Evolutionary conservation across 257 asterid genomes (phyloP).

Genomic region (Marsdenia floribunda): DNA sequence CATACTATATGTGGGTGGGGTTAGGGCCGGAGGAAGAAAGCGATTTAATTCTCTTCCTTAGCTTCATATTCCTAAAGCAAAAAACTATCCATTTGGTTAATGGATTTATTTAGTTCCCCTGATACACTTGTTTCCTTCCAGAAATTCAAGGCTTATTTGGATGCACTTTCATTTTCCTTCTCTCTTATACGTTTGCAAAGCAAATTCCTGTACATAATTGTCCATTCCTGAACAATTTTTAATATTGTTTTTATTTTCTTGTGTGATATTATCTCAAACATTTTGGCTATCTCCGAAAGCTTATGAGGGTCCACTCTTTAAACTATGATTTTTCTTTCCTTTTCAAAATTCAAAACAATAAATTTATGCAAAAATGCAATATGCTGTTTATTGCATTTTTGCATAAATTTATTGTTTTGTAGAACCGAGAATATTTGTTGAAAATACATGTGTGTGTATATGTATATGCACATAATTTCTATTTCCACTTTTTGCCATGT

Average conservation of each 20-base stretch:
- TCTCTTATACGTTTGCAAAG: not conserved
- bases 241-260: not conserved
- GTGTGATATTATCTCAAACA: not conserved
- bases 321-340: not conserved
- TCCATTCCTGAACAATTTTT: not conserved
- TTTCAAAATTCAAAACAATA: not conserved
- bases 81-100: not conserved
- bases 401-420: too few relatives aligned
- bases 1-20: too few relatives aligned
- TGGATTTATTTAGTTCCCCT: not conserved
- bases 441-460: too few relatives aligned
- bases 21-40: not conserved
- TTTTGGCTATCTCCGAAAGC: not conserved
- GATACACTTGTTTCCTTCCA: not conserved
- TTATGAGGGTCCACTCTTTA: too few relatives aligned
- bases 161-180: not conserved
- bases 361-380: not conserved
- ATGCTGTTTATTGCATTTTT: too few relatives aligned
- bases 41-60: not conserved
- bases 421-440: not conserved
- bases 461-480: not conserved
- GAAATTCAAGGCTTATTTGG: not conserved
- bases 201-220: not conserved
- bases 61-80: not conserved
- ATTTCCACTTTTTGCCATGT: conserved; percentile 8